Conservation (phyloP, 2,329 filamentous ascomycete species). For the Calonectria hongkongensis region DNA sequence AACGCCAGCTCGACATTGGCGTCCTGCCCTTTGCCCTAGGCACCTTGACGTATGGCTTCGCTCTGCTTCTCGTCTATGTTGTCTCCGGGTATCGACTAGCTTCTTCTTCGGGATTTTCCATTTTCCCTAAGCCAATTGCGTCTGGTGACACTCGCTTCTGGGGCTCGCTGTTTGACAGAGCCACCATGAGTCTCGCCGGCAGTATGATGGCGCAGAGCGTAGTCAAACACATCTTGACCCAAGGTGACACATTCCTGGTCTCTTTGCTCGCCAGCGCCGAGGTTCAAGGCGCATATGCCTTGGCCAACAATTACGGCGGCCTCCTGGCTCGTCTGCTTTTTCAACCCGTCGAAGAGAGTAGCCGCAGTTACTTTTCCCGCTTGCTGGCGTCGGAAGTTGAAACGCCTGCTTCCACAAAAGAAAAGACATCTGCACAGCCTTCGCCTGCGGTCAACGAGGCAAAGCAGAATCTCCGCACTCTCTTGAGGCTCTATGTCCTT, state of each 20-base stretch:
- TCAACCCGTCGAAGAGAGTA: conserved; percentile 96
- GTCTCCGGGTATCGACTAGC: conserved; percentile 76
- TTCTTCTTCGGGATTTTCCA: conserved; percentile 77
- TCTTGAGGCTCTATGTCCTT: conserved; percentile 84
- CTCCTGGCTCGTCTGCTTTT: conserved; percentile 92
- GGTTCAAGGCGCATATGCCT: conserved; percentile 92
- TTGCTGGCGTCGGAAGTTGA: conserved; percentile 72
- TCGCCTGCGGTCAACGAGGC: conserved; percentile 63
- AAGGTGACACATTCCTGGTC: conserved; percentile 94
- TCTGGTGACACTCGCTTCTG: conserved; percentile 64
- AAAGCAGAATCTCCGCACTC: conserved; percentile 73
- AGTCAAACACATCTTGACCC: conserved; percentile 94
- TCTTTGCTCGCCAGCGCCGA: conserved; percentile 83
- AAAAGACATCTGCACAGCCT: conserved; percentile 46
- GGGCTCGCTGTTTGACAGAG: conserved; percentile 78
- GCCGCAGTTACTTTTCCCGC: conserved; percentile 90
- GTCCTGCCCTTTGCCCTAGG: conserved; percentile 93
- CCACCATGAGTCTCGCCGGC: conserved; percentile 82
- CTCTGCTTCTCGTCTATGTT: conserved; percentile 82
- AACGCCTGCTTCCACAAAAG: conserved; percentile 40
- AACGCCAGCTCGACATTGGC: conserved; percentile 73
- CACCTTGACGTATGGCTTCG: conserved; percentile 84
- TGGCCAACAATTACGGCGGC: conserved; percentile 96
- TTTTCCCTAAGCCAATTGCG: conserved; percentile 71
- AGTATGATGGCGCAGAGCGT: conserved; percentile 91